Conservation (phyloP, 2,329 filamentous ascomycete species). For the Penicillium sumatraense region DNA sequence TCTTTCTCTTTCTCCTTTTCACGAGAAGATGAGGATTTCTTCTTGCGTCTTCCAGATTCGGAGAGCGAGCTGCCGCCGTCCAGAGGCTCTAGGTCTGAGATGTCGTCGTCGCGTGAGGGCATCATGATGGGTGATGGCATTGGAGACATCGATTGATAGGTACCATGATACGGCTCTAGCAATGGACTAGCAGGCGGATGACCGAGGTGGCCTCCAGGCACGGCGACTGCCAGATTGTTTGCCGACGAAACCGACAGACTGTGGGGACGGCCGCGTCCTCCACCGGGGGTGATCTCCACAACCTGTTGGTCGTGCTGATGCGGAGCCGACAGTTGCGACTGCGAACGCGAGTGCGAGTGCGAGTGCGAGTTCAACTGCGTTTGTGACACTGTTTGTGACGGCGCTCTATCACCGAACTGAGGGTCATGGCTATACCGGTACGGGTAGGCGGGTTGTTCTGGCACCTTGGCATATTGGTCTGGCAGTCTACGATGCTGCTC, state of each 20-base stretch:
- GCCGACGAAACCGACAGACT: constrained; percentile 45
- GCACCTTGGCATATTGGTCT: not conserved
- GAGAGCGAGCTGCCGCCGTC: constrained; percentile 32
- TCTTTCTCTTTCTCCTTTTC: constrained; percentile 25
- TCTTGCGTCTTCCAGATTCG: constrained; percentile 32
- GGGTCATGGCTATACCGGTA: constrained; percentile 29
- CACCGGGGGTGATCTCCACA: constrained; percentile 40
- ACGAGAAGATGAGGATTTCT: constrained; percentile 26
- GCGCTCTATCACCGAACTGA: constrained; percentile 14
- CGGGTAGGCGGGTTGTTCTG: constrained; percentile 24
- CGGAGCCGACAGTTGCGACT: constrained; percentile 12
- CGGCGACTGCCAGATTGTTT: constrained; percentile 43
- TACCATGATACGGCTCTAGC: constrained; percentile 89
- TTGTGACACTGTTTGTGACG: constrained; percentile 5
- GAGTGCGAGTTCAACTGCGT: constrained; percentile 9
- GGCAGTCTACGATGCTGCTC: constrained; percentile 6
- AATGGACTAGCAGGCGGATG: constrained; percentile 78
- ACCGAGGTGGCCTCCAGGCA: constrained; percentile 30
- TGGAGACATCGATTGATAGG: constrained; percentile 90
- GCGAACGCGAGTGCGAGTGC: constrained; percentile 1
- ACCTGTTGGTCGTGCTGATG: constrained; percentile 34
- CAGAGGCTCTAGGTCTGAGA: constrained; percentile 55
- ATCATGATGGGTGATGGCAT: constrained; percentile 82
- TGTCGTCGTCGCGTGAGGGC: constrained; percentile 58
- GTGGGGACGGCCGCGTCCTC: constrained; percentile 33